A percentile compares a stretch with the other conserved stretches of the same genome.
These are phyloP conservation scores for Bondarzewia mesenterica DNA, from an alignment of 1,284 basidiomycete genomes.

Conservation along the genomic window DNA sequence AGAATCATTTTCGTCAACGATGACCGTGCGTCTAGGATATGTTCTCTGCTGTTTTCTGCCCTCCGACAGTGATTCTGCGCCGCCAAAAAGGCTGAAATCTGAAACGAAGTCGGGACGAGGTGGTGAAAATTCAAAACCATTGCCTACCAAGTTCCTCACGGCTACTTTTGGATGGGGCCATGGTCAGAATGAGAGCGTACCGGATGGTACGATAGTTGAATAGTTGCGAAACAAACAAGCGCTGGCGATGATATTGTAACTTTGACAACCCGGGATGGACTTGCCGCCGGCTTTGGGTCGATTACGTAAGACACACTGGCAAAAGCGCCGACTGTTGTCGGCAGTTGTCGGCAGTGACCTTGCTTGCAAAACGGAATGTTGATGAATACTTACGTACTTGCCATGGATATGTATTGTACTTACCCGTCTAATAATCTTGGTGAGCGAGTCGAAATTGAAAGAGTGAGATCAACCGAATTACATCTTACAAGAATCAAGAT, in stretches of 20 bases:
- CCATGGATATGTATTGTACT: no score
- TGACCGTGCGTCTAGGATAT: constrained; percentile 50
- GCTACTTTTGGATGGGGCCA: constrained; percentile 12
- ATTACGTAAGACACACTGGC: no score
- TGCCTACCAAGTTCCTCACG: constrained; percentile 10
- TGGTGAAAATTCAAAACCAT: not conserved
- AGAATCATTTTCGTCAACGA: constrained; percentile 32
- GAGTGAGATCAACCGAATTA: no score
- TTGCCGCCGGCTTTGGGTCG: not conserved
- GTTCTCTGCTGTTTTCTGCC: constrained; percentile 29
- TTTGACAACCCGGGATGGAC: not conserved
- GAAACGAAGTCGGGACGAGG: not conserved
- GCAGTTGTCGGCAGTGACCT: no score
- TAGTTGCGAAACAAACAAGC: no score
- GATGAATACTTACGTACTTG: no score
- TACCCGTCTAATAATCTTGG: no score
- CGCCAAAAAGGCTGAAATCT: constrained; percentile 75
- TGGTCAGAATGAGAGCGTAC: not conserved
- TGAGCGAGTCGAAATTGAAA: no score
- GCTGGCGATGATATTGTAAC: no score
- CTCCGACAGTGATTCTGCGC: constrained; percentile 65
- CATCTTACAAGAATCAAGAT: no score
- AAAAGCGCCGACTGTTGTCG: no score
- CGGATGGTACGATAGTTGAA: not conserved
- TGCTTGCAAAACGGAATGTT: no score